phyloP scores from a whole-genome alignment of 73 alveolate species.

The Paraurostyla sp. region DNA sequence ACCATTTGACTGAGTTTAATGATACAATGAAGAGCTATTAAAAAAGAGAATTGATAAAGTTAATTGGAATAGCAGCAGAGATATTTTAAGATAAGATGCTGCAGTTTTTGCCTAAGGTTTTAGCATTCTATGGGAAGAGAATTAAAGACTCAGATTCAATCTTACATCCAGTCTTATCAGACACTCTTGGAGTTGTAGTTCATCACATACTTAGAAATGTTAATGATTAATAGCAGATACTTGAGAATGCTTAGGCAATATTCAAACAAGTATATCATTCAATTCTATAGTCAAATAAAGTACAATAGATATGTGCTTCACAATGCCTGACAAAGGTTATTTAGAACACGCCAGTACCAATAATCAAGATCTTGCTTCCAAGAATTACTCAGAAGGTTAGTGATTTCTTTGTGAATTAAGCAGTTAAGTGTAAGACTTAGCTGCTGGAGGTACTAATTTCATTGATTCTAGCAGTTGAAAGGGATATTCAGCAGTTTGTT shows the following conservation, averaged over 20 bases:
- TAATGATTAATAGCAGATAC: constrained; percentile 41
- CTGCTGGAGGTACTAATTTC: constrained; percentile 86
- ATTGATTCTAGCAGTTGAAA: constrained; percentile 86
- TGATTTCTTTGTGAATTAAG: constrained; percentile 59
- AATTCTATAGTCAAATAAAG: constrained; percentile 60
- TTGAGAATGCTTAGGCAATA: constrained; percentile 44
- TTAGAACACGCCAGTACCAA: constrained; percentile 87
- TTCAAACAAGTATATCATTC: constrained; percentile 64
- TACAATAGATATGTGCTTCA: constrained; percentile 82
- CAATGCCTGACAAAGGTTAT: constrained; percentile 90
- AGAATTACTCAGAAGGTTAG: constrained; percentile 76
- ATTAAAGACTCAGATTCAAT: constrained; percentile 75
- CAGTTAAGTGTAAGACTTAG: constrained; percentile 84
- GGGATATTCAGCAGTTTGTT: constrained; percentile 85
- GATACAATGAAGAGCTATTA: constrained; percentile 74
- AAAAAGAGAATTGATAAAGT: constrained; percentile 73
- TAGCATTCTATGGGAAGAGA: constrained; percentile 48
- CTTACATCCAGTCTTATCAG: constrained; percentile 63
- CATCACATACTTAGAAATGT: constrained; percentile 70
- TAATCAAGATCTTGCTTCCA: constrained; percentile 65
- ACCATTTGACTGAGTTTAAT: constrained; percentile 64
- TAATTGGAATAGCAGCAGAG: constrained; percentile 76
- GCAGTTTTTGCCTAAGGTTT: constrained; percentile 73
- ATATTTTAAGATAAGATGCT: constrained; percentile 72
- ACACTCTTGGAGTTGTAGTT: constrained; percentile 63